Base-by-base conservation (phyloP, 352 stramenopile species). In the Globisporangium camurandrum region DNA sequence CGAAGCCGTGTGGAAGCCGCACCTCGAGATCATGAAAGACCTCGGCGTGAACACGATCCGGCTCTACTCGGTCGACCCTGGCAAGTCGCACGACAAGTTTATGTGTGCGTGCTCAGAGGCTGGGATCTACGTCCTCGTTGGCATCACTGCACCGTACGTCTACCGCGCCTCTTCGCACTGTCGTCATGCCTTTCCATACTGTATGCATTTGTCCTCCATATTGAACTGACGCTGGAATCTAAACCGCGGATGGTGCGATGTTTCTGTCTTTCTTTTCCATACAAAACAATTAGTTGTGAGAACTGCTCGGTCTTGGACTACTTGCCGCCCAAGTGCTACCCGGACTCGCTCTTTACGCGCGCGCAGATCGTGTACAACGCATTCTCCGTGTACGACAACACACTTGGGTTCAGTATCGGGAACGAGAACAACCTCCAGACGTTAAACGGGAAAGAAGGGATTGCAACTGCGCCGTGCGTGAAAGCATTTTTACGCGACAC, bases 41-140 rank as follows among this genome's bases (percentile, higher is more conserved):
- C 51, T 91, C 0, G 71, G 71, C 23, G 68, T 88, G 24, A 91
- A 91, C 58, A 75, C 69, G 10, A 63, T 91, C 24, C 74, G 76
- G 12, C 51, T 91, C 10, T 88, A 91, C 59, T 67, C 63, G 22
- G 69, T 91, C 7, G 73, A 91, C 60, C 71, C 76, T 19, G 53
- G 42, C 37, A 59, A 74, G 51, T 65, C 67, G 30, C 77, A 91
- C 54, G 74, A 87, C 65, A 71, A 70, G 55, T 91, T 91, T 43
- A 91, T 91, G 79, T 88, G 75, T 51, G 73, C 69, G 46, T 55
- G 69, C 43, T 59, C 69, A 31, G 39, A 70, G 27, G 70, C 66
- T 2, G 69, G 69, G 37, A 78, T 81, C 46, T 81, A 81, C 61
- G 69, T 73, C 34, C 57, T 81, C 41, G 50, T 78, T 8, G 69